Conservation (phyloP, 805 yeast species). For the Cyberlindnera samutprakarnensis region DNA sequence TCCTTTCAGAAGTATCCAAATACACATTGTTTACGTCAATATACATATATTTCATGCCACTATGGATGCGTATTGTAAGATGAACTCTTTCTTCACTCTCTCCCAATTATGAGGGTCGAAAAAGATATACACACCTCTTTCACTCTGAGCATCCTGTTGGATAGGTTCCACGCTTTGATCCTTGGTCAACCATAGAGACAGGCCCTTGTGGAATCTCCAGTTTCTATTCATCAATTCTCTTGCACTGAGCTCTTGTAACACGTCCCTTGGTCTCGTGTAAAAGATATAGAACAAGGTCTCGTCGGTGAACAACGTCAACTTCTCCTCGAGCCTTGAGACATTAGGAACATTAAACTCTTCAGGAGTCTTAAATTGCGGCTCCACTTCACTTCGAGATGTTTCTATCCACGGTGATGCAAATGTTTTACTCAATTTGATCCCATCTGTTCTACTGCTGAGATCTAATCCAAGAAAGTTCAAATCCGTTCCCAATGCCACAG, state of each 20-base stretch:
- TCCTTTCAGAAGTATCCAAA: no score
- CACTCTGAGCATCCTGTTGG: conserved; percentile 74
- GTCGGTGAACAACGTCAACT: conserved; percentile 64
- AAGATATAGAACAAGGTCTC: conserved; percentile 91
- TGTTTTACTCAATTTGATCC: conserved; percentile 44
- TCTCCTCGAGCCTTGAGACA: conserved; percentile 25
- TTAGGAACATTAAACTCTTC: conserved; percentile 21
- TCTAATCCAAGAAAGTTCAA: conserved; percentile 60
- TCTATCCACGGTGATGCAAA: conserved; percentile 95
- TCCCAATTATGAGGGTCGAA: conserved; percentile 97
- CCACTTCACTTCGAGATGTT: conserved; percentile 82
- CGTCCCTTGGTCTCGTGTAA: conserved; percentile 88
- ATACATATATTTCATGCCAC: conserved; percentile 28
- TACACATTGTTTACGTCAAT: no score
- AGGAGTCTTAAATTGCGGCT: conserved; percentile 72
- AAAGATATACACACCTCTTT: conserved; percentile 87
- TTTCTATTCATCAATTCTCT: conserved; percentile 84
- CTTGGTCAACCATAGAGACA: conserved; percentile 95
- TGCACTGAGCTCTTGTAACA: conserved; percentile 89
- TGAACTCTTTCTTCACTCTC: conserved; percentile 70
- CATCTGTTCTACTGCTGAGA: conserved; percentile 30
- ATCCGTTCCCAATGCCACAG: conserved; percentile 72
- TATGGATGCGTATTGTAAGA: conserved; percentile 53
- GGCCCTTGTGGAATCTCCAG: conserved; percentile 95
- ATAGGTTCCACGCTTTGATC: conserved; percentile 87